Base-by-base conservation (phyloP, 2,329 filamentous ascomycete species). In the Xylaria sp. region DNA sequence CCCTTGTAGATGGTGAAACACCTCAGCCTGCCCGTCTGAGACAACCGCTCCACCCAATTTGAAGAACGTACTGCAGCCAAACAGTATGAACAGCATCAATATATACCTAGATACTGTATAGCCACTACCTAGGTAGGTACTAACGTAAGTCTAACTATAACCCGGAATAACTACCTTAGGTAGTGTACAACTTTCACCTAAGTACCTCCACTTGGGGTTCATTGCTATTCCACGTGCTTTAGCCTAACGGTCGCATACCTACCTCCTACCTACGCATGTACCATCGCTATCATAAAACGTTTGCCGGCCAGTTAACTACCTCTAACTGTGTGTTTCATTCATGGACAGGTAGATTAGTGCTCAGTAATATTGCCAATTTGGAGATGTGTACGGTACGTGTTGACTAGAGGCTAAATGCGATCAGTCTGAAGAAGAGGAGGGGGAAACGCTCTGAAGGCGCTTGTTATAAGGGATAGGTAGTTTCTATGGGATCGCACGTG, bases 181-280 rank as follows among this genome's bases (percentile, higher is more conserved):
- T n/a, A n/a, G n/a, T n/a, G n/a, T 45, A 36, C 34, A 27, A 27
- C 4, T 4, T 45, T 4, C 34, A 36, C 34, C 34, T 36, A 36
- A 6, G 39, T 45, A 45, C 39, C 39, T 45, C 14, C 4, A 17
- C 14, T 51, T 12, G 11, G 30, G 32, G 17, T 36, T 19, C 9
- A 54, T 21, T 55, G 11, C n/a, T 24, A 32, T 59, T 47, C 45
- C 58, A 61, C 58, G 58, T 61, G 58, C 47, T 50, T 51, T 61
- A 61, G 58, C 58, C n/a, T 51, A 42, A 50, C 47, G 47, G 58
- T 9, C 24, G n/a, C 42, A 19, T 47, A n/a, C 42, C n/a, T 19
- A 14, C 39, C 39, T 12, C 39, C 34, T 3, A 36, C n/a, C n/a
- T 3, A 47, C 5, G 42, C n/a, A n/a, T 19, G 24, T 9, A n/a